Evolutionary conservation across 768 basidiomycete genomes (phyloP), one percentile per base, ranked within the genome.

Genomic region (Leccinellum rugosiceps): DNA sequence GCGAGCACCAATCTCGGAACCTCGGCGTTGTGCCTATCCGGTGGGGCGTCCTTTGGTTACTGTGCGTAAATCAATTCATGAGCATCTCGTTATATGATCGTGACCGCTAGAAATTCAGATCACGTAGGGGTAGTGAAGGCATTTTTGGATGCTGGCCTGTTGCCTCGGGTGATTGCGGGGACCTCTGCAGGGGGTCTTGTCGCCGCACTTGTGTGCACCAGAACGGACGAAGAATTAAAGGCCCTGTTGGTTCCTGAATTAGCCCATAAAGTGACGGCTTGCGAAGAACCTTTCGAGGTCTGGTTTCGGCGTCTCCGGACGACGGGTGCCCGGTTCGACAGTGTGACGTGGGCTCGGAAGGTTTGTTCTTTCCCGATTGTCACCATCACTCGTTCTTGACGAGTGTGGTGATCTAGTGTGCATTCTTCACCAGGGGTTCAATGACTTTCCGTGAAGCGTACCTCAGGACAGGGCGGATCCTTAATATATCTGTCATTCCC

Each of bases 391-490:
- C n/a, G 14, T 34, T 50, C 45, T 15, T 26, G 51, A 30, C 41
- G 41, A 19, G 53, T 35, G 7, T 38, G 9, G 21, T 48, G 7
- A 32, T 21, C 10, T 49, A 94, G 92, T 83, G 88, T 52, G 77
- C 84, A 13, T 99, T 92, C 76, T 98, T 96, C 70, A 96, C 94
- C 8, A 81, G 86, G 58, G 96, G 96, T 3, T 94, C 92, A 2
- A 84, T 92, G 83, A 98, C 96, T 2, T 99, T 99, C 75, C 85
- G 84, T 50, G 97, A 99, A 70, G 96, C 96, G 1, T 98, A 96
- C 65, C 75, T 92, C 66, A 80, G 88, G 63, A 99, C 97, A 0
- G 96, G 96, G 25, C 83, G 96, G 38, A 90, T 96, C 26, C 78
- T 99, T 31, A 98, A 98, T 68, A 86, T 98, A 28, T 94, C 92